Evolutionary conservation across 169 alveolate genomes (phyloP).

Genomic region (Plasmodium gaboni): DNA sequence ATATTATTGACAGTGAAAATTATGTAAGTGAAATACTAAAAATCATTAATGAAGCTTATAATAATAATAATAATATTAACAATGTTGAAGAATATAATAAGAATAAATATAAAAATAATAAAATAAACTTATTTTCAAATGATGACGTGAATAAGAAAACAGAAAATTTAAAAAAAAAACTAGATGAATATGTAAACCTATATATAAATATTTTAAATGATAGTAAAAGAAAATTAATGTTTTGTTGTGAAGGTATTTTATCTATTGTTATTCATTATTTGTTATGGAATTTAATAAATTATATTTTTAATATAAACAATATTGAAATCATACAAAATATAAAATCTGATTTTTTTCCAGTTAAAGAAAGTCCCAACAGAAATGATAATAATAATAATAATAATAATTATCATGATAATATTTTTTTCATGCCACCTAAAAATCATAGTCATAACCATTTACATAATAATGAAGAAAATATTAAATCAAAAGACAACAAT

Average conservation of each 20-base stretch:
- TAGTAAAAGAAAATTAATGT: conserved; percentile 54
- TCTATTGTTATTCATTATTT: conserved; percentile 64
- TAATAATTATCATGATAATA: conserved; percentile 1
- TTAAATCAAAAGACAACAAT: background rate
- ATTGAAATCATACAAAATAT: conserved; percentile 61
- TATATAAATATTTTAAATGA: conserved; percentile 66
- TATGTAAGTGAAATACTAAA: conserved; percentile 50
- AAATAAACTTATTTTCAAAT: background rate
- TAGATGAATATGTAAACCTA: conserved; percentile 44
- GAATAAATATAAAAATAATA: background rate
- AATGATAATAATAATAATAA: background rate
- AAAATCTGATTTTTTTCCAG: conserved; percentile 26
- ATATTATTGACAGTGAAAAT: conserved; percentile 60
- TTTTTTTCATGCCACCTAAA: background rate
- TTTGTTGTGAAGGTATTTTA: conserved; percentile 58
- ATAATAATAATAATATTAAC: background rate
- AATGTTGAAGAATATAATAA: background rate
- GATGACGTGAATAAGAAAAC: conserved; percentile 20
- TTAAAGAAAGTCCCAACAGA: background rate
- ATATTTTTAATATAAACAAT: conserved; percentile 65
- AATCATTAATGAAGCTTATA: conserved; percentile 33
- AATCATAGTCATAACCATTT: background rate
- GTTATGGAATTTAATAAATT: conserved; percentile 71
- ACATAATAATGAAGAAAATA: background rate
- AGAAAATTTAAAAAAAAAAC: conserved; percentile 17